phyloP scores from a whole-genome alignment of 805 yeast species.

The Yamadazyma scolyti region DNA sequence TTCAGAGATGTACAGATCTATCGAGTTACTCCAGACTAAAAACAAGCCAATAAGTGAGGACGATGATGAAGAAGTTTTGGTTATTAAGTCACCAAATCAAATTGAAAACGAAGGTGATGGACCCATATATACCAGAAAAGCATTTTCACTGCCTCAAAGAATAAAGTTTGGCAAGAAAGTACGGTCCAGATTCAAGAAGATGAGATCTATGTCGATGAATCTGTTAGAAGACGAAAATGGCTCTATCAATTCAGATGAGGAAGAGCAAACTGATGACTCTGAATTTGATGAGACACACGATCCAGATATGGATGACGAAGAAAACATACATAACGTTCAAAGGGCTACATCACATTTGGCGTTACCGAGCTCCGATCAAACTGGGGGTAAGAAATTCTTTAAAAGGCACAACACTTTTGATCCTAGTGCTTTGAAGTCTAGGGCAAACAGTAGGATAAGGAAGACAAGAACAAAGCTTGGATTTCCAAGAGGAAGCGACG shows the following conservation, averaged over 20 bases:
- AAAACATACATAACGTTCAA: slow-evolving; percentile 5
- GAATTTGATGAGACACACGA: slow-evolving; percentile 17
- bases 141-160: slow-evolving; percentile 2
- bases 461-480: slow-evolving; percentile 1
- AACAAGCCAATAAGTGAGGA: slow-evolving; percentile 32
- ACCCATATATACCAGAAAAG: slow-evolving; percentile 33
- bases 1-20: slow-evolving; percentile 78
- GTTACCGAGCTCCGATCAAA: slow-evolving; percentile 30
- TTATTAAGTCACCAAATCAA: slow-evolving; percentile 76
- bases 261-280: slow-evolving; percentile 8
- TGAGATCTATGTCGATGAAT: slow-evolving; percentile 9
- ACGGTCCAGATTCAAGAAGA: slow-evolving; percentile 7
- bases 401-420: slow-evolving; percentile 43
- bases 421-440: not conserved
- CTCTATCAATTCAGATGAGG: slow-evolving; percentile 21
- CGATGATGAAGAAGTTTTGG: slow-evolving; percentile 68
- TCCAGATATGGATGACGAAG: slow-evolving; percentile 5
- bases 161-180: slow-evolving; percentile 3
- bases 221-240: slow-evolving; percentile 17
- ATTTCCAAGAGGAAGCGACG: slow-evolving; percentile 14
- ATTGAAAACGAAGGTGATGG: slow-evolving; percentile 39
- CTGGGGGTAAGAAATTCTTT: slow-evolving; percentile 28
- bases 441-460: slow-evolving; percentile 1
- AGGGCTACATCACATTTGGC: slow-evolving; percentile 32
- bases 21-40: slow-evolving; percentile 65